A percentile compares a stretch with the other conserved stretches of the same genome.
phyloP scores from a whole-genome alignment of 2,329 filamentous ascomycete species.

The Aspergillus uvarum region DNA sequence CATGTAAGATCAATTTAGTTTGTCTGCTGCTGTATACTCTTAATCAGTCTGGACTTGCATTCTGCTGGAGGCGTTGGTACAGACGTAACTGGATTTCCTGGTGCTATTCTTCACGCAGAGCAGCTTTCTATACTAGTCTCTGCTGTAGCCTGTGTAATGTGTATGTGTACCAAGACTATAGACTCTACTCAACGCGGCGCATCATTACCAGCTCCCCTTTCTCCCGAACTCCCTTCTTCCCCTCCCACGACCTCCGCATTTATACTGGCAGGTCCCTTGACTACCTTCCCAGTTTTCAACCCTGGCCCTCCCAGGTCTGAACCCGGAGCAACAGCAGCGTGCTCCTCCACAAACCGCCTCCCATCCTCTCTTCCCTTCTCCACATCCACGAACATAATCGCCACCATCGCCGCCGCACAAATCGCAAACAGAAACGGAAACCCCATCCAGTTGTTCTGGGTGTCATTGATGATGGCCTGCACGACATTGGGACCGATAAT shows the following conservation, averaged over 20 bases:
- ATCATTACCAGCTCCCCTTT: neutral
- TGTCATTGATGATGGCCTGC: conserved; percentile 45
- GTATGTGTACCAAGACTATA: too few species aligned
- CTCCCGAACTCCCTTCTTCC: neutral
- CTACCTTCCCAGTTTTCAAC: neutral
- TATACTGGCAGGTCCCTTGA: neutral
- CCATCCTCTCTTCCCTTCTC: conserved; percentile 44
- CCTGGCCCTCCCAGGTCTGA: conserved; percentile 14
- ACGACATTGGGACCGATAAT: conserved; percentile 47
- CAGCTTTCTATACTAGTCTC: too few species aligned
- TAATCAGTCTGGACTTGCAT: too few species aligned
- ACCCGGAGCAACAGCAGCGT: conserved; percentile 34
- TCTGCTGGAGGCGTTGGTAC: too few species aligned
- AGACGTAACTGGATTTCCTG: too few species aligned
- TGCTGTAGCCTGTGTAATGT: too few species aligned
- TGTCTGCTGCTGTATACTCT: too few species aligned
- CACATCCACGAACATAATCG: conserved; percentile 42
- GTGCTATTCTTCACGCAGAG: too few species aligned
- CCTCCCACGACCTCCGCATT: neutral
- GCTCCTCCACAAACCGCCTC: conserved; percentile 37
- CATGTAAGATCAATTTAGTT: too few species aligned
- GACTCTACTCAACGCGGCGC: too few species aligned
- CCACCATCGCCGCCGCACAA: conserved; percentile 38
- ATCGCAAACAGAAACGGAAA: conserved; percentile 46
- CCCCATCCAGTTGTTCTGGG: conserved; percentile 46